phyloP scores from a whole-genome alignment of 176 grass and related monocot species.

The Chloris gayana region DNA sequence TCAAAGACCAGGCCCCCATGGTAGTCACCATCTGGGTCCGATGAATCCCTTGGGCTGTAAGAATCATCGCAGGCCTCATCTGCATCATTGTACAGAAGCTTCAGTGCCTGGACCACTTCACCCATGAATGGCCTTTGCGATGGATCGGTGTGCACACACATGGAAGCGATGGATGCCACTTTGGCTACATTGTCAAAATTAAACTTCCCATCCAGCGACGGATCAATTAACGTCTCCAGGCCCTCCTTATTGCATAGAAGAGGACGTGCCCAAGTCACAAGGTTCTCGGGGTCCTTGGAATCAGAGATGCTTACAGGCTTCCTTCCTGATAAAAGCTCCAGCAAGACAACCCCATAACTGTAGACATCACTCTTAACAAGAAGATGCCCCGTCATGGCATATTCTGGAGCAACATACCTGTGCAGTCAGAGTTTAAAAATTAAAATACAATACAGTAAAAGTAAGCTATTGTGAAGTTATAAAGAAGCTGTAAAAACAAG shows the following conservation, averaged over 20 bases:
- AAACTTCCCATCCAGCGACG: conserved; percentile 67
- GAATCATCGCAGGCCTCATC: conserved; percentile 79
- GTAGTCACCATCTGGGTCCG: conserved; percentile 61
- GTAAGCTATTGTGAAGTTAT: background rate
- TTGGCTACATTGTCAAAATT: conserved; percentile 93
- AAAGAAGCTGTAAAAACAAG: conserved; percentile 22
- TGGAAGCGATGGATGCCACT: conserved; percentile 89
- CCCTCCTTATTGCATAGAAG: conserved; percentile 73
- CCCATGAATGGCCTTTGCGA: conserved; percentile 98
- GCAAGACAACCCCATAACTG: conserved; percentile 90
- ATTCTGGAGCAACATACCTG: conserved; percentile 99
- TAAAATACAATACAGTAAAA: conserved; percentile 37
- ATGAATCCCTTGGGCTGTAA: conserved; percentile 74
- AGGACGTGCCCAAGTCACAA: conserved; percentile 91
- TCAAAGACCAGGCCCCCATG: conserved; percentile 52
- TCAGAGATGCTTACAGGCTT: conserved; percentile 82
- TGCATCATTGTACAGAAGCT: conserved; percentile 79
- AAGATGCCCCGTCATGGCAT: conserved; percentile 98
- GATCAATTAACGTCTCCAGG: conserved; percentile 79
- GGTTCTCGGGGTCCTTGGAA: conserved; percentile 74
- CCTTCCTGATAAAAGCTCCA: conserved; percentile 96
- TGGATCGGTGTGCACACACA: conserved; percentile 74
- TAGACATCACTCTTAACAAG: conserved; percentile 97
- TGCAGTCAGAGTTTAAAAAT: conserved; percentile 21
- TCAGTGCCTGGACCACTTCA: conserved; percentile 97